phyloP scores from a whole-genome alignment of 768 basidiomycete genomes.

The Filobasidium floriforme region DNA sequence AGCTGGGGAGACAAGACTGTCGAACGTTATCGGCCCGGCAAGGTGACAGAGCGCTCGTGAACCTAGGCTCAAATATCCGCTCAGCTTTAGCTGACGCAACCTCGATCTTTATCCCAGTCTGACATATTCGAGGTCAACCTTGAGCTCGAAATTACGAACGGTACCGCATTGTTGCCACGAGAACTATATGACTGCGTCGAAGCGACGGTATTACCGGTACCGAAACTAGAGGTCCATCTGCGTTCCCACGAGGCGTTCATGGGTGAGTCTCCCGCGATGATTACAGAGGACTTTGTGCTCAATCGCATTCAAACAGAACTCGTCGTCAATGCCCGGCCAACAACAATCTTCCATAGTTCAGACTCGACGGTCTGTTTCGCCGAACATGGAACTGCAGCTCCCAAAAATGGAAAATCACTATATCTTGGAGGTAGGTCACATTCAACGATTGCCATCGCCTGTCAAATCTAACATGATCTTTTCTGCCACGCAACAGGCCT shows the following conservation, averaged over 20 bases:
- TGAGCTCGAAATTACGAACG: conserved; percentile 52
- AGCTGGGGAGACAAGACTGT: conserved; percentile 73
- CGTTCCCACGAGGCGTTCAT: conserved; percentile 79
- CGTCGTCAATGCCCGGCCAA: conserved; percentile 62
- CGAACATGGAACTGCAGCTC: conserved; percentile 15
- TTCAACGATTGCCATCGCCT: no score
- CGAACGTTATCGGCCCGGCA: conserved; percentile 69
- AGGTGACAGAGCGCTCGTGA: conserved; percentile 51
- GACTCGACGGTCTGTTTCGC: conserved; percentile 41
- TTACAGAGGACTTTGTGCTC: not conserved
- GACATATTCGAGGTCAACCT: conserved; percentile 75
- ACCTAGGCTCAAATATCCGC: not conserved
- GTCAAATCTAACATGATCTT: not conserved
- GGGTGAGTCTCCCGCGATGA: conserved; percentile 51
- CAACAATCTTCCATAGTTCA: conserved; percentile 52
- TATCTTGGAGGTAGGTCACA: conserved; percentile 50
- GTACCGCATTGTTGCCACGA: conserved; percentile 57
- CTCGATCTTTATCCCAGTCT: conserved; percentile 50
- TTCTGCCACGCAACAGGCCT: not conserved
- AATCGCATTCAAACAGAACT: conserved; percentile 53
- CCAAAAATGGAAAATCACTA: conserved; percentile 34
- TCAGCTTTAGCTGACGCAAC: not conserved
- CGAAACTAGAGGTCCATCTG: conserved; percentile 67
- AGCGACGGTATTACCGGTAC: conserved; percentile 53
- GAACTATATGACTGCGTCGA: conserved; percentile 45